These are phyloP conservation scores for Paspalum vaginatum DNA, from an alignment of 176 grass and related monocot genomes.

Conservation along the genomic window DNA sequence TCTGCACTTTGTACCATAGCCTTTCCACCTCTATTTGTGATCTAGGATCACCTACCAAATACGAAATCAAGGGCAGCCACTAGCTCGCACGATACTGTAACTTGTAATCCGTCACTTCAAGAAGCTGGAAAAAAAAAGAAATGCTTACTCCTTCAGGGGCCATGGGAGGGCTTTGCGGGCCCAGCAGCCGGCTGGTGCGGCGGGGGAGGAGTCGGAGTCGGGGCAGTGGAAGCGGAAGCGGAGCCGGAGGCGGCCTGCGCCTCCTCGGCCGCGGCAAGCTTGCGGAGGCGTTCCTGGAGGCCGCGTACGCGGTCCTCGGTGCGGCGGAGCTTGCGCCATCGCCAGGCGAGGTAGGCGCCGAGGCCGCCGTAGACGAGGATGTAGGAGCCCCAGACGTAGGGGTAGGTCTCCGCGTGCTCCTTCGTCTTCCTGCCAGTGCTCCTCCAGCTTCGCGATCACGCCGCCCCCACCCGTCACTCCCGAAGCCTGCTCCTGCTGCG, in stretches of 20 bases:
- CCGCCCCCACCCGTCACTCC: neutral
- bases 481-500: neutral
- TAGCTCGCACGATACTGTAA: conserved; percentile 15
- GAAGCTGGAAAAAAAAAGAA: neutral
- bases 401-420: conserved; percentile 96
- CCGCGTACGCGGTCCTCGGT: conserved; percentile 81
- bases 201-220: conserved; percentile 12
- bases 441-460: conserved; percentile 55
- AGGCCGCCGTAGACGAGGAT: conserved; percentile 93
- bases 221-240: neutral
- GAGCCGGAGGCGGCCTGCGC: conserved; percentile 36
- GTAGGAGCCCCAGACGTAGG: conserved; percentile 95
- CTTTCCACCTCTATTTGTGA: conserved; percentile 18
- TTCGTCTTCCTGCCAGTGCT: conserved; percentile 73
- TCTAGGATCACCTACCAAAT: conserved; percentile 33
- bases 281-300: conserved; percentile 72
- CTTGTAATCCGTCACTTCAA: conserved; percentile 15
- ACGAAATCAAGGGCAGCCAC: conserved; percentile 8
- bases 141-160: conserved; percentile 42
- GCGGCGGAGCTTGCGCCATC: conserved; percentile 85
- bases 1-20: neutral
- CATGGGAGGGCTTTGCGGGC: conserved; percentile 17
- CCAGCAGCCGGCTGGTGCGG: conserved; percentile 14
- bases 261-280: conserved; percentile 68
- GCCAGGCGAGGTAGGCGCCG: conserved; percentile 66